Conservation (phyloP, 1,139 yeast genomes). For the Saccharomyces pastorianus region DNA sequence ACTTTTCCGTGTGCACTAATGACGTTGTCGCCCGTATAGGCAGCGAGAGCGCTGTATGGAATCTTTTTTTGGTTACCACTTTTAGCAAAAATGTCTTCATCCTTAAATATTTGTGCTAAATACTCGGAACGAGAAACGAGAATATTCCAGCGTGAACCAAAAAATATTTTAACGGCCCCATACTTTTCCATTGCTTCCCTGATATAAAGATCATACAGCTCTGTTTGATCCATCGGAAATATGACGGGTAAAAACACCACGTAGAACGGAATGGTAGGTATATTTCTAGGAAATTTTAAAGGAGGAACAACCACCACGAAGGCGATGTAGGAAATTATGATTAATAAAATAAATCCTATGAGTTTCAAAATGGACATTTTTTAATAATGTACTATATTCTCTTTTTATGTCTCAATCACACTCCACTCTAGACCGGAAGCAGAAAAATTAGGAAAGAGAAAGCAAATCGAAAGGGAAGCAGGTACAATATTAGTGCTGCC, state of each 20-base stretch:
- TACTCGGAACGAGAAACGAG: conserved; percentile 44
- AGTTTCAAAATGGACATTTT: too few relatives aligned
- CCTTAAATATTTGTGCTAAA: conserved; percentile 40
- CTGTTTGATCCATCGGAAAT: conserved; percentile 42
- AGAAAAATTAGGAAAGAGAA: too few relatives aligned
- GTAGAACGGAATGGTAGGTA: conserved; percentile 57
- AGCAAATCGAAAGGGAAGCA: too few relatives aligned
- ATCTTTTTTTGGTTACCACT: conserved; percentile 56
- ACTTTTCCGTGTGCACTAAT: conserved; percentile 50
- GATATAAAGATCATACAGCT: conserved; percentile 39
- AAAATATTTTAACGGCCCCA: conserved; percentile 55
- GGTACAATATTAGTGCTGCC: too few relatives aligned
- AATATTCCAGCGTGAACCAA: conserved; percentile 59
- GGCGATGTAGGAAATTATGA: conserved; percentile 2
- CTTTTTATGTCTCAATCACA: background rate
- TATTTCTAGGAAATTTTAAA: conserved; percentile 34
- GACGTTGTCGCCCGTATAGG: conserved; percentile 55
- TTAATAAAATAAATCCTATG: too few relatives aligned
- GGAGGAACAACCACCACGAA: conserved; percentile 32
- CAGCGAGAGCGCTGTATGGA: conserved; percentile 48
- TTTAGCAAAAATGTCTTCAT: conserved; percentile 46
- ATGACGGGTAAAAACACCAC: conserved; percentile 45
- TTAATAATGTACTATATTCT: too few relatives aligned
- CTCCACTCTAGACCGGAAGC: too few relatives aligned
- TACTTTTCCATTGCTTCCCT: conserved; percentile 38